phyloP scores from a whole-genome alignment of 306 rosid species.

The Casuarina equisetifolia region DNA sequence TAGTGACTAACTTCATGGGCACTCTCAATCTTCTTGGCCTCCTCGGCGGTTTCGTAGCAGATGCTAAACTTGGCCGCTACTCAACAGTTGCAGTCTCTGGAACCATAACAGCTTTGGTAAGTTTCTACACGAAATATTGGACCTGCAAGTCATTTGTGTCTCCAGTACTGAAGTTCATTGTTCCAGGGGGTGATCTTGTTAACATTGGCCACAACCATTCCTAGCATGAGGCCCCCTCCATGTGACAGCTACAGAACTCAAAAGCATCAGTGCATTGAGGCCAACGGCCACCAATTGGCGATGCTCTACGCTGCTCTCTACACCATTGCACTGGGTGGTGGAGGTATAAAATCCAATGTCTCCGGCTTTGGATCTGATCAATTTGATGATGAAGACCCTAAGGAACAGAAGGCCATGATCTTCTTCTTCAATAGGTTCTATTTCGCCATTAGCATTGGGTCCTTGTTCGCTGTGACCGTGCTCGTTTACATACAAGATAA shows the following conservation, averaged over 20 bases:
- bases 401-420: slow-evolving; percentile 78
- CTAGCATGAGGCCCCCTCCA: slow-evolving; percentile 71
- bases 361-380: slow-evolving; percentile 90
- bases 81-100: slow-evolving; percentile 60
- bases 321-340: slow-evolving; percentile 74
- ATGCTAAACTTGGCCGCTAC: slow-evolving; percentile 83
- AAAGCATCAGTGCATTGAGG: slow-evolving; percentile 63
- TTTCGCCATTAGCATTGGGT: slow-evolving; percentile 76
- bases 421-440: slow-evolving; percentile 97
- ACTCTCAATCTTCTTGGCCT: slow-evolving; percentile 91
- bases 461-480: slow-evolving; percentile 72
- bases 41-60: slow-evolving; percentile 87
- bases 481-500: slow-evolving; percentile 85
- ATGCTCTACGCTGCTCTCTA: slow-evolving; percentile 75
- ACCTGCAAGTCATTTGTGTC: neutral
- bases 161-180: slow-evolving; percentile 16
- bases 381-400: slow-evolving; percentile 61
- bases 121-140: slow-evolving; percentile 8
- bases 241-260: slow-evolving; percentile 52
- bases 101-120: slow-evolving; percentile 62
- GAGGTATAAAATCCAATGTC: slow-evolving; percentile 91
- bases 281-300: slow-evolving; percentile 55
- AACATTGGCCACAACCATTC: slow-evolving; percentile 68
- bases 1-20: slow-evolving; percentile 88
- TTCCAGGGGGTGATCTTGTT: slow-evolving; percentile 66